Base-by-base conservation (phyloP, 1,284 basidiomycete species). In the Ganoderma sp. region DNA sequence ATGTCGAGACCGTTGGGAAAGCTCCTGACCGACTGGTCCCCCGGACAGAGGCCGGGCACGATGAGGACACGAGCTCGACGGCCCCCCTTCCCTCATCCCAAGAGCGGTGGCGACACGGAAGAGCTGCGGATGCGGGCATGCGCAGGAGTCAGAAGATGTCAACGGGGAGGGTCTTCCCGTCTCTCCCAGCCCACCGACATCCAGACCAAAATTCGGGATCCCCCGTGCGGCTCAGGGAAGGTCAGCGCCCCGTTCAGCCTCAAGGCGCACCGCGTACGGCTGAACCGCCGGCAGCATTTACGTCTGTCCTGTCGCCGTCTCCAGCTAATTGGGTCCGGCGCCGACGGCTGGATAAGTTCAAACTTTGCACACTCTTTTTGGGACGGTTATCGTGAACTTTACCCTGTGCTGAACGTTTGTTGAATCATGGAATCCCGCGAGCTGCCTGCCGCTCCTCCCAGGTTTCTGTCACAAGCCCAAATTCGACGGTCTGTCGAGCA, bases 221-320 rank as follows among this genome's bases (percentile, higher is more conserved):
- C 37, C 52, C 59, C 65, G 65, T 32, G 54, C 56, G 32, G 12
- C 56, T 58, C 50, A 41, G 34, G 50, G 41, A 42, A 22, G 39
- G 28, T 52, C 63, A 57, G 61, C 62, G 62, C 62, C 62, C 62
- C 62, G 63, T 43, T 34, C 15, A 32, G 56, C 52, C 34, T 34
- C 50, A 54, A 41, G 37, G n/a, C 25, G 52, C 52, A 37, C 52
- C 63, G 37, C n/a, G 59, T 28, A n/a, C 37, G 34, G 37, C 58
- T 14, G 59, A 61, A n/a, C 58, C 32, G 58, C 19, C 37, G 17
- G 34, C 22, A 5, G 58, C 37, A 28, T 7, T 59, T 56, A 56
- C 52, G 28, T 56, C 52, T 32, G 32, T 32, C 17, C 52, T 34
- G 28, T 34, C 52, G 28, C 32, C 52, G 52, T 56, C 28, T 56